phyloP scores from a whole-genome alignment of 2,329 filamentous ascomycete genomes.

The Diplodia intermedia region DNA sequence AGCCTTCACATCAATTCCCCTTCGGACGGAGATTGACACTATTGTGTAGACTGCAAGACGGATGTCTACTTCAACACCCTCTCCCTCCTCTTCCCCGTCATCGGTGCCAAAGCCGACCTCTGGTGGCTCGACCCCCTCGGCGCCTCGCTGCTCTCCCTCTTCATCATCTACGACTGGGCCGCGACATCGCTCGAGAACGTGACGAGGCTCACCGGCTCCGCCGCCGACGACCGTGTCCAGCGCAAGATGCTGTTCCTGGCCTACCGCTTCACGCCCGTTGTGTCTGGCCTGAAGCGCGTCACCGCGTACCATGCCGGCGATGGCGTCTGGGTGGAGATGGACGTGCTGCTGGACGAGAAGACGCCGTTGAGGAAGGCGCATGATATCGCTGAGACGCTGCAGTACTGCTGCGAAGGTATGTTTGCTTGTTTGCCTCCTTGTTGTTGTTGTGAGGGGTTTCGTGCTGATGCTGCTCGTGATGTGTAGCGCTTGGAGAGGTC shows the following conservation, averaged over 20 bases:
- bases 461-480: background rate
- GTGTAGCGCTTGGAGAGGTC: slow-evolving; percentile 54
- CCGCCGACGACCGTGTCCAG: slow-evolving; percentile 58
- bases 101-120: slow-evolving; percentile 63
- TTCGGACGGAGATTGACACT: background rate
- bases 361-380: slow-evolving; percentile 61
- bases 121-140: slow-evolving; percentile 74
- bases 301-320: slow-evolving; percentile 69
- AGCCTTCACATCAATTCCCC: background rate
- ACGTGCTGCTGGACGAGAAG: slow-evolving; percentile 63
- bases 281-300: slow-evolving; percentile 61
- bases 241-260: slow-evolving; percentile 67
- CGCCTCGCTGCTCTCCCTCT: slow-evolving; percentile 67
- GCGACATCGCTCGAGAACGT: slow-evolving; percentile 67
- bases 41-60: slow-evolving; percentile 62
- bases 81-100: slow-evolving; percentile 67
- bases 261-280: slow-evolving; percentile 62
- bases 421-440: slow-evolving; percentile 35
- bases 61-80: slow-evolving; percentile 71
- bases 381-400: slow-evolving; percentile 68
- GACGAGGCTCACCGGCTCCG: slow-evolving; percentile 64
- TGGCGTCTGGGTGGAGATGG: slow-evolving; percentile 68
- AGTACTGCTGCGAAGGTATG: slow-evolving; percentile 65
- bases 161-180: slow-evolving; percentile 74
- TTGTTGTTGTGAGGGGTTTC: slow-evolving; percentile 42